A percentile compares a stretch with the other conserved stretches of the same genome.
phyloP scores from a whole-genome alignment of 2,329 filamentous ascomycete genomes.

The Eutypella sp. region DNA sequence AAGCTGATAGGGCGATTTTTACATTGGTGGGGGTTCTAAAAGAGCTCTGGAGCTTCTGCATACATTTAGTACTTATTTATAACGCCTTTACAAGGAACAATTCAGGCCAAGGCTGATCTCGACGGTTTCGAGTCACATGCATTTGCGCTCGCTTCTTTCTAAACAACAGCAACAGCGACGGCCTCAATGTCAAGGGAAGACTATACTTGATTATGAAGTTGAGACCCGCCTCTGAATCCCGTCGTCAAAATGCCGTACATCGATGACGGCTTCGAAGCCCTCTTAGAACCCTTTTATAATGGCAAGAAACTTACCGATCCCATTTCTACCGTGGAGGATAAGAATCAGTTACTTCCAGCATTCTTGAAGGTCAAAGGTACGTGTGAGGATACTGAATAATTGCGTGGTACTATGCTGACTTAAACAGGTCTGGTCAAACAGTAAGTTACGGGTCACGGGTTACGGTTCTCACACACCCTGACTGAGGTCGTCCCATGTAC shows the following conservation, averaged over 20 bases:
- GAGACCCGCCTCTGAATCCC: neutral
- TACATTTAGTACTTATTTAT: slow-evolving; percentile 3
- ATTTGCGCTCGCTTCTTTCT: too few relatives aligned
- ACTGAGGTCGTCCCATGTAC: too few relatives aligned
- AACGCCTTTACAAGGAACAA: too few relatives aligned
- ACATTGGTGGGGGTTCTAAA: slow-evolving; percentile 15
- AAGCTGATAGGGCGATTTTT: slow-evolving; percentile 6
- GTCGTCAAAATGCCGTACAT: slow-evolving; percentile 44
- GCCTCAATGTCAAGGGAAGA: slow-evolving; percentile 1
- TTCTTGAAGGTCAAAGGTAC: slow-evolving; percentile 91
- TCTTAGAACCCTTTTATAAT: slow-evolving; percentile 63
- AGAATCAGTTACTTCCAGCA: slow-evolving; percentile 95
- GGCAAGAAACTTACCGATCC: slow-evolving; percentile 63
- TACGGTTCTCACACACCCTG: too few relatives aligned
- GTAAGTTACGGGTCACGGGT: slow-evolving; percentile 31
- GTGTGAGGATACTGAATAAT: slow-evolving; percentile 15
- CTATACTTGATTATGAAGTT: slow-evolving; percentile 4
- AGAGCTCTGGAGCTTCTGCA: too few relatives aligned
- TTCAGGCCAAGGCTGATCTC: slow-evolving; percentile 7
- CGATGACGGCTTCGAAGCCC: slow-evolving; percentile 62
- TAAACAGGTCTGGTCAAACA: slow-evolving; percentile 75
- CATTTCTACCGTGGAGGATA: slow-evolving; percentile 69
- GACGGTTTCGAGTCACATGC: slow-evolving; percentile 9
- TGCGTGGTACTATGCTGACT: slow-evolving; percentile 17
- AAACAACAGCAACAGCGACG: too few relatives aligned